Conservation (phyloP, 805 yeast genomes). For the Wickerhamiella allomyrinae region DNA sequence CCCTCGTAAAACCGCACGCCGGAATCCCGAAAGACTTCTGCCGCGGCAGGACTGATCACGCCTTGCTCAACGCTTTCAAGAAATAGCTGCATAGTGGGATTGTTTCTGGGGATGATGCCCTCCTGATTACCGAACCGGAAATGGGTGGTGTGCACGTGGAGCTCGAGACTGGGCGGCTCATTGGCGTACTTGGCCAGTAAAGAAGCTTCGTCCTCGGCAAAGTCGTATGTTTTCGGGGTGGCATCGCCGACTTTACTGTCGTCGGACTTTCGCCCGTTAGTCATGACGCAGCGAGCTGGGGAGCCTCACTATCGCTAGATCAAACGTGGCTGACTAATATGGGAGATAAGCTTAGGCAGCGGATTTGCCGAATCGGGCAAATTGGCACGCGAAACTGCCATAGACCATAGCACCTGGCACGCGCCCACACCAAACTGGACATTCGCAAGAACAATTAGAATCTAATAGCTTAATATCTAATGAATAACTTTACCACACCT, state of each 20-base stretch:
- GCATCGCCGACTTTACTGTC: not conserved
- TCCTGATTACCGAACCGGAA: conserved; percentile 86
- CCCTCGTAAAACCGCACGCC: conserved; percentile 81
- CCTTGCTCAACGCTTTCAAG: conserved; percentile 66
- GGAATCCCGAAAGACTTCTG: conserved; percentile 80
- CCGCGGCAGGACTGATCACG: conserved; percentile 74
- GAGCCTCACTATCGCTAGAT: not conserved
- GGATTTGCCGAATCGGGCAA: no score
- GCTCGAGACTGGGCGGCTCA: conserved; percentile 67
- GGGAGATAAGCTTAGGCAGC: no score
- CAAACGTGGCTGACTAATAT: no score
- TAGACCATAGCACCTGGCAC: no score
- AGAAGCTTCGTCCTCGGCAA: conserved; percentile 55
- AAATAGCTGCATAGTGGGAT: conserved; percentile 61
- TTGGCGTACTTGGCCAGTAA: conserved; percentile 63
- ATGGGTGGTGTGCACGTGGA: conserved; percentile 85
- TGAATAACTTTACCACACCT: conserved; percentile 20
- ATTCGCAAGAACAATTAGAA: no score
- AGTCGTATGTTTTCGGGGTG: conserved; percentile 11
- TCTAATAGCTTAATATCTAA: no score
- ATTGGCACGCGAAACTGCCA: no score
- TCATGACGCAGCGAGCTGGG: not conserved
- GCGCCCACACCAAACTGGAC: no score
- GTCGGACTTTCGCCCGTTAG: conserved; percentile 2
- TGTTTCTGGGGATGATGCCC: conserved; percentile 67